Evolutionary conservation across 2,329 filamentous ascomycete species (phyloP), one percentile per base, ranked within the genome.

Genomic region (Penicillium sp.): DNA sequence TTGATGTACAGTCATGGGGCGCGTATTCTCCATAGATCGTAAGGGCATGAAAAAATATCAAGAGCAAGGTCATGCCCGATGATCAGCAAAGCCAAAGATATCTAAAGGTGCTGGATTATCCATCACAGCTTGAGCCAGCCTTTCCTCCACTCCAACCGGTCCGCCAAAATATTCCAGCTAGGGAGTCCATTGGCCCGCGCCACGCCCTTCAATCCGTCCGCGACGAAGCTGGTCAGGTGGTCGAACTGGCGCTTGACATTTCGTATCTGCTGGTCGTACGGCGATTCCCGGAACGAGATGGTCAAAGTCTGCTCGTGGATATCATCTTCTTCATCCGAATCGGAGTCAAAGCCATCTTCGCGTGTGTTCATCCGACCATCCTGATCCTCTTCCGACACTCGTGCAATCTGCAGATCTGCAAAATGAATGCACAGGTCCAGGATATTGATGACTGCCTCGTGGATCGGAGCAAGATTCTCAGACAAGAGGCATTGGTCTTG

Each of bases 141-240:
- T 42, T 55, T 53, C 46, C 69, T 67, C 72, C 72, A 74, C 45
- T 92, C 87, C 40, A 95, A 70, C 76, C 87, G 88, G 69, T 95
- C 90, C 0, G 88, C 90, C 54, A 96, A 68, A 53, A 88, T 83
- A 70, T 94, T 89, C 88, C 91, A 92, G 66, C 86, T 81, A 65
- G 63, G 79, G 72, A 89, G 84, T 25, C 84, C 84, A 43, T 88
- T 86, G 30, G 86, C 88, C 61, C 91, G 81, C 44, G 89, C 86
- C 9, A 94, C 83, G 9, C 87, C 87, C 48, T 86, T 82, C 56
- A 96, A 67, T 0, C 89, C 90, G 44, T 86, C 84, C 2, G 80
- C 80, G 13, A 94, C 78, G 67, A 95, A 95, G 0, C 80, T 76
- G 25, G 91, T 64, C 43, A 88, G 76, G 39, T 80, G 79, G 49